phyloP scores from a whole-genome alignment of 441 rosid species.

The Pelargonium cotyledonis region DNA sequence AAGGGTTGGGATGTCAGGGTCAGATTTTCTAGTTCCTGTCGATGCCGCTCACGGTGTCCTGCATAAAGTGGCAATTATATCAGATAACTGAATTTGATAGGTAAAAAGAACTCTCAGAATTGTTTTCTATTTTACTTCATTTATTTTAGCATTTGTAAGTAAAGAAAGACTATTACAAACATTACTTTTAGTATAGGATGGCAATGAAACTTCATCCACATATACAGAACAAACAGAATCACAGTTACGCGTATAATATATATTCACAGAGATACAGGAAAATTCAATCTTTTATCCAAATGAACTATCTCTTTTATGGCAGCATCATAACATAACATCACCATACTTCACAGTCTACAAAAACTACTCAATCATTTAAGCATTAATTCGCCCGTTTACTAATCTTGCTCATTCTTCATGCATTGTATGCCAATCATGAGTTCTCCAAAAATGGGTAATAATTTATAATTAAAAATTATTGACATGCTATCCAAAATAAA shows the following conservation, averaged over 20 bases:
- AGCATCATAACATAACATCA: too few species aligned
- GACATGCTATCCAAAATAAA: too few species aligned
- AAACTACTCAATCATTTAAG: too few species aligned
- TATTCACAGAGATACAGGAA: too few species aligned
- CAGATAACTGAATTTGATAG: constrained; percentile 13
- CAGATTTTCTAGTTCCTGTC: constrained; percentile 60
- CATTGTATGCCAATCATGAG: too few species aligned
- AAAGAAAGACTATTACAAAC: background rate
- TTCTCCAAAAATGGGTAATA: too few species aligned
- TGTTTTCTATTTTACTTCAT: background rate
- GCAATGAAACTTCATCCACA: background rate
- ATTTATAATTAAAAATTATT: too few species aligned
- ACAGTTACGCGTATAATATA: background rate
- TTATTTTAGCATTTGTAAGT: background rate
- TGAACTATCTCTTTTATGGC: too few species aligned
- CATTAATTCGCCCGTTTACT: too few species aligned
- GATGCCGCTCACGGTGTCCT: constrained; percentile 60
- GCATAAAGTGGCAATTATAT: constrained; percentile 23
- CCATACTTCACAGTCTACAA: too few species aligned
- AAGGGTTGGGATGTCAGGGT: constrained; percentile 67
- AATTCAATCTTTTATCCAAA: too few species aligned
- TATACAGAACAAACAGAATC: background rate
- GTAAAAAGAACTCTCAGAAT: background rate
- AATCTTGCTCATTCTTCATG: too few species aligned
- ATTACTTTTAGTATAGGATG: background rate